phyloP scores from a whole-genome alignment of 352 stramenopile genomes.

The Phytophthora tubulina region DNA sequence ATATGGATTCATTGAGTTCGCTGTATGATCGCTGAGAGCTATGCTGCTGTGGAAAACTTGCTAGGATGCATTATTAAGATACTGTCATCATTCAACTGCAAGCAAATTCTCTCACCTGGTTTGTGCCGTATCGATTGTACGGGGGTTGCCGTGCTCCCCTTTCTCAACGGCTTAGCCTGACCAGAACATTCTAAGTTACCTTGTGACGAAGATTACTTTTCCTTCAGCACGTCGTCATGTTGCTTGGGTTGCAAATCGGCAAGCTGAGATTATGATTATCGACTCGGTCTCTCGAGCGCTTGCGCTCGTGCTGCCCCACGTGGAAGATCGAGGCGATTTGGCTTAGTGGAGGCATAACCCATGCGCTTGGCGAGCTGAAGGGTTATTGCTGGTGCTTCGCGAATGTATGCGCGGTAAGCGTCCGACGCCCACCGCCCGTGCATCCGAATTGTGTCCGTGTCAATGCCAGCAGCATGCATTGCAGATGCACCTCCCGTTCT shows the following conservation, averaged over 20 bases:
- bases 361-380: slow-evolving; percentile 13
- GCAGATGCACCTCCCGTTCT: slow-evolving; percentile 13
- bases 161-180: too few species aligned
- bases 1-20: too few species aligned
- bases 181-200: too few species aligned
- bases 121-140: too few species aligned
- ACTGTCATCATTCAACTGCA: too few species aligned
- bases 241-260: slow-evolving; percentile 1
- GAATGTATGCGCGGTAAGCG: slow-evolving; percentile 11
- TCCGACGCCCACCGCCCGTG: slow-evolving; percentile 21
- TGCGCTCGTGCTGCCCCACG: slow-evolving; percentile 4
- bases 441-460: slow-evolving; percentile 15
- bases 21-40: too few species aligned
- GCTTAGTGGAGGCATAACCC: not conserved
- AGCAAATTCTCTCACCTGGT: too few species aligned
- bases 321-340: not conserved
- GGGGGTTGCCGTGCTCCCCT: too few species aligned
- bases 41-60: too few species aligned
- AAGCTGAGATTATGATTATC: too few species aligned
- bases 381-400: not conserved
- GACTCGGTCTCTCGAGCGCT: not conserved
- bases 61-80: too few species aligned
- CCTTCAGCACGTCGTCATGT: not conserved
- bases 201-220: too few species aligned
- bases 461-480: not conserved